These are phyloP conservation scores for Arthrobotrys megalospora DNA, from an alignment of 2,329 filamentous ascomycete genomes.

Conservation along the genomic window DNA sequence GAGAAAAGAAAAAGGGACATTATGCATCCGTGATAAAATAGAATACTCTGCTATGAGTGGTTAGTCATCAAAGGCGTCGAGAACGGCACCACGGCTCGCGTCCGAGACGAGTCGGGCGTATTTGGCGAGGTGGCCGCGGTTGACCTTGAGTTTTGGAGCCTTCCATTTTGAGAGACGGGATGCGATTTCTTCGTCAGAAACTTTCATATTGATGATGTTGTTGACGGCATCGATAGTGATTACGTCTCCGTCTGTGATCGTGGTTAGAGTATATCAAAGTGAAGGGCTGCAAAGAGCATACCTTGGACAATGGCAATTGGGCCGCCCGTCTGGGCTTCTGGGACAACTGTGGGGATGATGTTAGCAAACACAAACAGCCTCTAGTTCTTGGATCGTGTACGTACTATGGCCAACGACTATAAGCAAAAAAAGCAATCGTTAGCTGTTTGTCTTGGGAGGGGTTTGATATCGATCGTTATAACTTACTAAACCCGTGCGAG, in stretches of 20 bases:
- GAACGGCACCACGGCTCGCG: slow-evolving; percentile 80
- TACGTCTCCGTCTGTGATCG: slow-evolving; percentile 77
- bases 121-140: slow-evolving; percentile 88
- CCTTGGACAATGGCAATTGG: slow-evolving; percentile 82
- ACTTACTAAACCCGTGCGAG: slow-evolving; percentile 77
- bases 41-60: background rate
- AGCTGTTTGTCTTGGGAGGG: background rate
- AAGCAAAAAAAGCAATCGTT: background rate
- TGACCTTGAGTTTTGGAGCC: slow-evolving; percentile 79
- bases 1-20: background rate
- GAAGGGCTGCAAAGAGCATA: slow-evolving; percentile 14
- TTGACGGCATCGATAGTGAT: slow-evolving; percentile 88
- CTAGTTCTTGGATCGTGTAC: slow-evolving; percentile 3
- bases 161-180: slow-evolving; percentile 78
- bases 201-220: slow-evolving; percentile 80
- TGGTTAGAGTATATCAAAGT: background rate
- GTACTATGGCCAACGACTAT: slow-evolving; percentile 58
- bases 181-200: slow-evolving; percentile 80
- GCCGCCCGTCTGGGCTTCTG: slow-evolving; percentile 89
- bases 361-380: slow-evolving; percentile 4
- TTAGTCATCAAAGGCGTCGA: slow-evolving; percentile 57
- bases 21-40: too few relatives aligned
- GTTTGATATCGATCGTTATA: background rate
- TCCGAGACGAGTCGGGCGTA: slow-evolving; percentile 90
- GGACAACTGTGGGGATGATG: slow-evolving; percentile 71